Evolutionary conservation across 2,329 filamentous ascomycete genomes (phyloP).

Genomic region (Venturia oleaginea): DNA sequence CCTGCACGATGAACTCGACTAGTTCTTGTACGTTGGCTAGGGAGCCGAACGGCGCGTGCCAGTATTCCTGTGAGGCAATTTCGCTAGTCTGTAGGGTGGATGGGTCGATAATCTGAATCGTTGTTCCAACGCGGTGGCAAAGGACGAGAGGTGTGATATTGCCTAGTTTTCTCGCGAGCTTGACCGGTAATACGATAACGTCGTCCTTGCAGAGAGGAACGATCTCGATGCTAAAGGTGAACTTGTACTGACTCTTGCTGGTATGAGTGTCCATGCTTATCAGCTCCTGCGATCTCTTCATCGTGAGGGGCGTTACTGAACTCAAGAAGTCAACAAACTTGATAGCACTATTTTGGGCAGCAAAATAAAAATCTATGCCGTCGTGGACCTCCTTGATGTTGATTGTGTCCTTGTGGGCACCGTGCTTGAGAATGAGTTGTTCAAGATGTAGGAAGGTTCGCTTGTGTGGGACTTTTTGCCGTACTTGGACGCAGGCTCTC

Average conservation of each 20-base stretch:
- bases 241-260: conserved; percentile 86
- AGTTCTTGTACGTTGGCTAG: conserved; percentile 78
- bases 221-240: conserved; percentile 79
- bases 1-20: conserved; percentile 88
- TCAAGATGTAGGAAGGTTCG: conserved; percentile 76
- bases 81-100: conserved; percentile 87
- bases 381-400: conserved; percentile 98
- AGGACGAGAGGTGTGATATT: conserved; percentile 82
- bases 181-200: conserved; percentile 83
- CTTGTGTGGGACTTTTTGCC: conserved; percentile 96
- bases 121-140: conserved; percentile 81
- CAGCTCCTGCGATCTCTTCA: conserved; percentile 82
- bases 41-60: conserved; percentile 77
- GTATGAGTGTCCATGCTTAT: conserved; percentile 93
- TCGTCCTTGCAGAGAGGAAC: conserved; percentile 97
- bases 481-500: conserved; percentile 86
- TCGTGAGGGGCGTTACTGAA: conserved; percentile 67
- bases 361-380: conserved; percentile 92
- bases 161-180: conserved; percentile 74
- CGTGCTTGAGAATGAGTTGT: conserved; percentile 91
- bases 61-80: conserved; percentile 73
- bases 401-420: conserved; percentile 83
- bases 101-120: conserved; percentile 82
- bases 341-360: conserved; percentile 80
- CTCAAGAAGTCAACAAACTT: conserved; percentile 86